Evolutionary conservation across 805 yeast species (phyloP).

Genomic region (Danielia oregonensis): DNA sequence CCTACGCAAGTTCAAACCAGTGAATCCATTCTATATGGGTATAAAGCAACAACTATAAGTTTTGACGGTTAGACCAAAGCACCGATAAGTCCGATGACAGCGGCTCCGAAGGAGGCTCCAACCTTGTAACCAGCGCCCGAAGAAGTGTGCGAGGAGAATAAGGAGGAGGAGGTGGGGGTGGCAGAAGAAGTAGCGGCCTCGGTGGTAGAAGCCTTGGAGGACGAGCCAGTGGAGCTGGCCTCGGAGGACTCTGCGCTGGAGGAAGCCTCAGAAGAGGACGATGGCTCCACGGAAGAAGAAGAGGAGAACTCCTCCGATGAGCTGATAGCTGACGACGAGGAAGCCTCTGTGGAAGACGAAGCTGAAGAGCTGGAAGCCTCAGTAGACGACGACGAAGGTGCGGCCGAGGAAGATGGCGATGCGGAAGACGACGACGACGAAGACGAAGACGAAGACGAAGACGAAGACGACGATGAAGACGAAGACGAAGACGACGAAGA

Average conservation of each 20-base stretch:
- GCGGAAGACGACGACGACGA: slow-evolving; percentile 15
- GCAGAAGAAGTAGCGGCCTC: slow-evolving; percentile 4
- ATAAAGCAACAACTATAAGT: slow-evolving; percentile 2
- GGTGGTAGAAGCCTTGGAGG: slow-evolving; percentile 5
- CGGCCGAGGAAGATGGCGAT: slow-evolving; percentile 18
- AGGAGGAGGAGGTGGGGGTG: slow-evolving; percentile 15
- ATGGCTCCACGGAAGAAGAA: slow-evolving; percentile 17
- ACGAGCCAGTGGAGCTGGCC: slow-evolving; percentile 6
- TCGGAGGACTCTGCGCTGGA: slow-evolving; percentile 8
- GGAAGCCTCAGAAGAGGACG: slow-evolving; percentile 19
- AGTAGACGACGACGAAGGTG: slow-evolving; percentile 12
- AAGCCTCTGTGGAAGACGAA: slow-evolving; percentile 4
- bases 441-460: slow-evolving; percentile 15
- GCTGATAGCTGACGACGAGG: slow-evolving; percentile 13
- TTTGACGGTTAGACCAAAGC: slow-evolving; percentile 26
- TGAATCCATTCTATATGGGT: not conserved
- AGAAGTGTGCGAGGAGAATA: slow-evolving; percentile 24
- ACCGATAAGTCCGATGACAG: slow-evolving; percentile 38
- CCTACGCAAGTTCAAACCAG: too few species aligned
- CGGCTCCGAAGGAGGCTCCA: slow-evolving; percentile 33
- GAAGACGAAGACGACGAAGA: slow-evolving; percentile 19
- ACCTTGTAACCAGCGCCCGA: slow-evolving; percentile 18
- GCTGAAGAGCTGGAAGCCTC: slow-evolving; percentile 15
- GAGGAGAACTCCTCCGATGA: slow-evolving; percentile 12
- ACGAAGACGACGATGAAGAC: slow-evolving; percentile 20